These are phyloP conservation scores for Inga laurina DNA, from an alignment of 306 rosid genomes.

Conservation along the genomic window DNA sequence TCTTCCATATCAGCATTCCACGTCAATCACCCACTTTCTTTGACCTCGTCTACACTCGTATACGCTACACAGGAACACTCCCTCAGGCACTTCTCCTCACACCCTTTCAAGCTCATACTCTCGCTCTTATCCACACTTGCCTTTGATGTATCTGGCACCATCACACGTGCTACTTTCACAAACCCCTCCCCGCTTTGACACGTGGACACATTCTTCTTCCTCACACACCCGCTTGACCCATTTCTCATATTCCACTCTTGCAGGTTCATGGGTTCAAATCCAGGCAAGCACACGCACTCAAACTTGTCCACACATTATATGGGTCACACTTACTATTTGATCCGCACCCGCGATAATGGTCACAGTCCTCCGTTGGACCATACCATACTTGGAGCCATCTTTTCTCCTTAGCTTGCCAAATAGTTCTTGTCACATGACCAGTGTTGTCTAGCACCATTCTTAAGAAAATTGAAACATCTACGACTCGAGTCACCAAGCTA, in stretches of 20 bases:
- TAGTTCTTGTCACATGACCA: neutral
- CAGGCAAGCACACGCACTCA: slow-evolving; percentile 29
- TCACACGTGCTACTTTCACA: slow-evolving; percentile 40
- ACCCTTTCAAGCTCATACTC: neutral
- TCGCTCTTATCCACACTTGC: neutral
- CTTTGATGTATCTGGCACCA: slow-evolving; percentile 35
- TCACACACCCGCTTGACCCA: slow-evolving; percentile 61
- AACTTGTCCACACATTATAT: slow-evolving; percentile 28
- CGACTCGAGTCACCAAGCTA: too few relatives aligned
- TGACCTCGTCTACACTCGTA: neutral
- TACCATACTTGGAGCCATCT: slow-evolving; percentile 11
- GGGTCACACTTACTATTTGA: slow-evolving; percentile 44
- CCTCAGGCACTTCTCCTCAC: neutral
- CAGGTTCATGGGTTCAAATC: slow-evolving; percentile 35
- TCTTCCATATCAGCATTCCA: neutral
- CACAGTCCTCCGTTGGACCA: slow-evolving; percentile 47
- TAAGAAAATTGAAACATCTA: too few relatives aligned
- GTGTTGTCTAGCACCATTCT: too few relatives aligned
- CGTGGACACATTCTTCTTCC: neutral
- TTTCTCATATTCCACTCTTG: slow-evolving; percentile 61
- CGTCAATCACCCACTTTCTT: neutral
- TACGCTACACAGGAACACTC: neutral
- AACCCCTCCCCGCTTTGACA: neutral
- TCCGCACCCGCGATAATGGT: slow-evolving; percentile 34
- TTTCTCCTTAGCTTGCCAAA: neutral